Evolutionary conservation across 1,284 basidiomycete genomes (phyloP).

Genomic region (Tremellales sp.): DNA sequence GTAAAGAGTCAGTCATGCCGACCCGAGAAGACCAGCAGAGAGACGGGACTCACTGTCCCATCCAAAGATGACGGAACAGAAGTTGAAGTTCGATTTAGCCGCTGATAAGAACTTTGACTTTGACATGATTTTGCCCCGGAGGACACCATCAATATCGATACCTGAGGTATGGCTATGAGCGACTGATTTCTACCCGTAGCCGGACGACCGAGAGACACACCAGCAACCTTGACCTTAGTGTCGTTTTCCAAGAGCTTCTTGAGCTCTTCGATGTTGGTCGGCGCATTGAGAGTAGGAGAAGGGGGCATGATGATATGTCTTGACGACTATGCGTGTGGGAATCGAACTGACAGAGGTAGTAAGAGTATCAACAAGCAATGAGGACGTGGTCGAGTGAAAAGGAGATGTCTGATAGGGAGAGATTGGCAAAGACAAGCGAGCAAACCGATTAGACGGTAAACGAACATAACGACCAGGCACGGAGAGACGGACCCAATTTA

Average conservation of each 20-base stretch:
- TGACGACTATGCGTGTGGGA: no score
- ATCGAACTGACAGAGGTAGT: background rate
- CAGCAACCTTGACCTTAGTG: slow-evolving; percentile 87
- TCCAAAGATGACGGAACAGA: slow-evolving; percentile 78
- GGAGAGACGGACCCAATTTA: no score
- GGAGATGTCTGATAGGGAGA: background rate
- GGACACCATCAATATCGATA: slow-evolving; percentile 77
- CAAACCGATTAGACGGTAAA: no score
- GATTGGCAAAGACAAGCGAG: background rate
- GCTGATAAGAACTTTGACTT: slow-evolving; percentile 88
- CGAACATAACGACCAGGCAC: no score
- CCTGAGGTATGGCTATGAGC: slow-evolving; percentile 20
- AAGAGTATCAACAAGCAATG: background rate
- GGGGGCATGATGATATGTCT: slow-evolving; percentile 25
- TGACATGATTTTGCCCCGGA: slow-evolving; percentile 91
- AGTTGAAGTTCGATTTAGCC: slow-evolving; percentile 78
- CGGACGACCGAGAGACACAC: slow-evolving; percentile 41
- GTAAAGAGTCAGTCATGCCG: background rate
- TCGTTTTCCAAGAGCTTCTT: slow-evolving; percentile 59
- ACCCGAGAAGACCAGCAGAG: background rate
- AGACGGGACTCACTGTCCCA: slow-evolving; percentile 44
- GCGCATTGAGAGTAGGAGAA: slow-evolving; percentile 53
- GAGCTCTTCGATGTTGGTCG: slow-evolving; percentile 60
- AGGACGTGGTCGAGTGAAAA: background rate
- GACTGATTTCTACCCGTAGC: background rate